Percentiles rank a stretch among this genome's conserved stretches.
These are phyloP conservation scores for Lactifluus pinguis DNA, from an alignment of 768 basidiomycete species.

Conservation along the genomic window DNA sequence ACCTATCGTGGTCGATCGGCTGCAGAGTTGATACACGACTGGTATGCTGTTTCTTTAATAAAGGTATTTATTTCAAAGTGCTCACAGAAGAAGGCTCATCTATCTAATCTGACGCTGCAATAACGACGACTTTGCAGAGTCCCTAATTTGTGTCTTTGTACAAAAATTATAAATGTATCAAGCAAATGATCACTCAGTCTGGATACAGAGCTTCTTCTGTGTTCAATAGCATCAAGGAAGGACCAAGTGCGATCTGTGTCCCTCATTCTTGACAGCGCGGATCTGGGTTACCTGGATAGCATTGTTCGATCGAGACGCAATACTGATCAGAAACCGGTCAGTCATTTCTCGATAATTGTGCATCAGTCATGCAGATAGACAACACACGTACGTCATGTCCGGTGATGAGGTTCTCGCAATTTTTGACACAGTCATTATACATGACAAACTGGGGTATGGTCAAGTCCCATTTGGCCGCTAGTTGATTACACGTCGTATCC, in stretches of 20 bases:
- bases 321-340: slow-evolving; percentile 1
- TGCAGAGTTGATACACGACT: too few species aligned
- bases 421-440: slow-evolving; percentile 5
- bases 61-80: too few species aligned
- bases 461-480: background rate
- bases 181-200: too few species aligned
- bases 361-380: background rate
- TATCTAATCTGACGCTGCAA: too few species aligned
- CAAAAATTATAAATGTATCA: too few species aligned
- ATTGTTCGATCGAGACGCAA: background rate
- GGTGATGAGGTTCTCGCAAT: slow-evolving; percentile 1
- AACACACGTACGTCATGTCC: slow-evolving; percentile 4
- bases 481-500: background rate
- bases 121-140: too few species aligned
- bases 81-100: too few species aligned
- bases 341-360: background rate
- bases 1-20: too few species aligned
- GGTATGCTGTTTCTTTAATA: too few species aligned
- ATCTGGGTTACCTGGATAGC: background rate
- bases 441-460: background rate
- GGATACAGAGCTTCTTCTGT: background rate
- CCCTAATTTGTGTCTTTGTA: too few species aligned
- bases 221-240: background rate
- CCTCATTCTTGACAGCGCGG: background rate
- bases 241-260: background rate